phyloP scores from a whole-genome alignment of 345 rosid species.

The Eucalyptus sp. region DNA sequence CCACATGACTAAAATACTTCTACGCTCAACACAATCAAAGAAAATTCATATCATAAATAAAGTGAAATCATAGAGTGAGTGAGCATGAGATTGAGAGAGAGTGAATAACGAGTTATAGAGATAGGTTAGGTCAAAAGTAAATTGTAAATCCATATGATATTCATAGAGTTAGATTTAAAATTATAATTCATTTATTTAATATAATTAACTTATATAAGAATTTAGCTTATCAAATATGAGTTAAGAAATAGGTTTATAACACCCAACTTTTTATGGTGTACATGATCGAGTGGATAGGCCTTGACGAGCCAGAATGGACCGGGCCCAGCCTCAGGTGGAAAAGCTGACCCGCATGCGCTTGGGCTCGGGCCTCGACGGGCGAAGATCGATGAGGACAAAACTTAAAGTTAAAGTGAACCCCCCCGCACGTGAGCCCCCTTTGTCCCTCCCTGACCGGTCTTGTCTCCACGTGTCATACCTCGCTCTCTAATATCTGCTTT shows the following conservation, averaged over 20 bases:
- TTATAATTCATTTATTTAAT: accelerated
- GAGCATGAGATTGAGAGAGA: too few relatives aligned
- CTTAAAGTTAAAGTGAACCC: background rate
- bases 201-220: accelerated
- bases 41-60: too few relatives aligned
- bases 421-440: background rate
- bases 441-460: background rate
- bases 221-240: too few relatives aligned
- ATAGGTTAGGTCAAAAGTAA: too few relatives aligned
- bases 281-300: too few relatives aligned
- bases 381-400: background rate
- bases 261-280: background rate
- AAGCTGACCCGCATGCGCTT: background rate
- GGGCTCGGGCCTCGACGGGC: background rate
- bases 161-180: background rate
- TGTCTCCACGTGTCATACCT: background rate
- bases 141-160: too few relatives aligned
- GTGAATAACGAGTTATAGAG: too few relatives aligned
- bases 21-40: too few relatives aligned
- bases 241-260: too few relatives aligned
- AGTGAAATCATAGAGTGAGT: accelerated
- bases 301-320: background rate
- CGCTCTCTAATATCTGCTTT: background rate
- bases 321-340: background rate
- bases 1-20: too few relatives aligned